phyloP scores from a whole-genome alignment of 352 stramenopile species.

The Aphanomyces euteiches region DNA sequence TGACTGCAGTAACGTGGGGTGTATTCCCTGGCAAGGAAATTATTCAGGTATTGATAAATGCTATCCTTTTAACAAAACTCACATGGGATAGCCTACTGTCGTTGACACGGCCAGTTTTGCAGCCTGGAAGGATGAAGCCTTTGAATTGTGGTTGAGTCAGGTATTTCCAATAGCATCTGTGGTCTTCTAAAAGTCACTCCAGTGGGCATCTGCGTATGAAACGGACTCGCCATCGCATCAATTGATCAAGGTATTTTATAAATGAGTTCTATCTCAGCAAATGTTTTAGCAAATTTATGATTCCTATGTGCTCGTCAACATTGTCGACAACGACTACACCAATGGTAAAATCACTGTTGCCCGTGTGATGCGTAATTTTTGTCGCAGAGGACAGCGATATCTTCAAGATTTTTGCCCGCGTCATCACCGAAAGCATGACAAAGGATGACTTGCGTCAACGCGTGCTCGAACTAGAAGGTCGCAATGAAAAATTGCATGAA shows the following conservation, averaged over 20 bases:
- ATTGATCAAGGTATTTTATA: constrained; percentile 46
- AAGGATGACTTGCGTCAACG: constrained; percentile 64
- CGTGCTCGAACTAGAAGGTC: constrained; percentile 64
- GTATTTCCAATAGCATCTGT: background rate
- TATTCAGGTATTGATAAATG: constrained; percentile 45
- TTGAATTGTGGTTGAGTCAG: constrained; percentile 95
- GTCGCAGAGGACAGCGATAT: constrained; percentile 66
- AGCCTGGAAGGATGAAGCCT: constrained; percentile 95
- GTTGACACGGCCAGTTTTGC: constrained; percentile 96
- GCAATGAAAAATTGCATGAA: constrained; percentile 76
- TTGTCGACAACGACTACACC: constrained; percentile 98
- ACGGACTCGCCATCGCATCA: constrained; percentile 57
- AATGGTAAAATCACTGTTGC: constrained; percentile 42
- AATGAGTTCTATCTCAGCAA: constrained; percentile 39
- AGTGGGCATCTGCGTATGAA: constrained; percentile 95
- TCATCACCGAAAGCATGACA: constrained; percentile 79
- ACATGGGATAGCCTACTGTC: constrained; percentile 83
- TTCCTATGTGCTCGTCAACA: constrained; percentile 96
- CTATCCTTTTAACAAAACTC: background rate
- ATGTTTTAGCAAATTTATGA: constrained; percentile 90
- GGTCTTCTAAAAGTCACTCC: background rate
- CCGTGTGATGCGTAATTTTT: background rate
- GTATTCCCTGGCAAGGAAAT: constrained; percentile 95
- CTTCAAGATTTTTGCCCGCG: constrained; percentile 76
- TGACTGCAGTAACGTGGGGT: constrained; percentile 97